A percentile compares a stretch with the other conserved stretches of the same genome.
These are phyloP conservation scores for Xylaria scruposa DNA, from an alignment of 495 filamentous ascomycete genomes.

Conservation along the genomic window DNA sequence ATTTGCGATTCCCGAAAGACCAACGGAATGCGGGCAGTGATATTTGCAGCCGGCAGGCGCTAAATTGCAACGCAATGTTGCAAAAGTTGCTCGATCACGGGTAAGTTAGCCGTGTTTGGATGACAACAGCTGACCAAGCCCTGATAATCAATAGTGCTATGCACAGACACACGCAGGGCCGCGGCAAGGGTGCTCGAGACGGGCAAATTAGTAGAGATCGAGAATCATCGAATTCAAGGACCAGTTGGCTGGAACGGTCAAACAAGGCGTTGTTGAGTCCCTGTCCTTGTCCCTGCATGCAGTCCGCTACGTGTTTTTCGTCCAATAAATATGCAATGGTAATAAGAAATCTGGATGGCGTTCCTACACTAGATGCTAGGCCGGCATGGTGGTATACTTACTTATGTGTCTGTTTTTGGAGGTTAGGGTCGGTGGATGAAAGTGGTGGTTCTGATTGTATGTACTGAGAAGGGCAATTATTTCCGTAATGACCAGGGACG, in stretches of 20 bases:
- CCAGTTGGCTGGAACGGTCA: conserved; percentile 20
- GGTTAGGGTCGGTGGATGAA: conserved; percentile 1
- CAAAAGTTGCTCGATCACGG: conserved; percentile 24
- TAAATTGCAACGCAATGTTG: conserved; percentile 25
- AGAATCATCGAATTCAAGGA: conserved; percentile 10
- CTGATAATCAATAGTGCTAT: conserved; percentile 23
- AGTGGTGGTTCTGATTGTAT: neutral
- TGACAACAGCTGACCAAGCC: conserved; percentile 26
- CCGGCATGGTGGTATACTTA: neutral
- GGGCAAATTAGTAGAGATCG: conserved; percentile 24
- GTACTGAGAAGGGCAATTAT: conserved; percentile 9
- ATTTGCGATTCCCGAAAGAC: conserved; percentile 8
- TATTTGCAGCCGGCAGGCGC: conserved; percentile 23
- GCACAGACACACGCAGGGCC: conserved; percentile 13
- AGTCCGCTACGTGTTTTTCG: conserved; percentile 17
- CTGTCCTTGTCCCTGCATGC: conserved; percentile 19
- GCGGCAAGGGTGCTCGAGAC: conserved; percentile 12
- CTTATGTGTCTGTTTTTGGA: neutral
- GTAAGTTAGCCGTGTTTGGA: conserved; percentile 23
- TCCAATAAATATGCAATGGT: conserved; percentile 20
- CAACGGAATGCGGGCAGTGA: conserved; percentile 18
- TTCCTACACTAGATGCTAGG: conserved; percentile 10
- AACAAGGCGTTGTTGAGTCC: neutral
- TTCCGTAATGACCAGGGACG: neutral
- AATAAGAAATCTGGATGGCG: conserved; percentile 11